Percentiles rank a stretch among this genome's conserved stretches.
phyloP scores from a whole-genome alignment of 352 stramenopile species.

The Blastocystis sp. region DNA sequence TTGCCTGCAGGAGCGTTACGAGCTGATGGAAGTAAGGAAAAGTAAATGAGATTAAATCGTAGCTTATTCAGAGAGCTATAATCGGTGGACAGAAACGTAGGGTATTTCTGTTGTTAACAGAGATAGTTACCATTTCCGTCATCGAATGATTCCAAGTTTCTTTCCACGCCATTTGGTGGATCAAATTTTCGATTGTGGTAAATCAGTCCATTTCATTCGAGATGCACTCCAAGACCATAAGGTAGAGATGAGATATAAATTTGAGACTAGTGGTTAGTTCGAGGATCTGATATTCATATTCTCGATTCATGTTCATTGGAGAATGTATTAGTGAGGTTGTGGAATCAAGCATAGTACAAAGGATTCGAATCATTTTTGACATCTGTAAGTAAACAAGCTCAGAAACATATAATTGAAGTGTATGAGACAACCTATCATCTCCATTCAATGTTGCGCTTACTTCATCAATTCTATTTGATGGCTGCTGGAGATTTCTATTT shows the following conservation, averaged over 20 bases:
- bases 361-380: neutral
- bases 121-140: conserved; percentile 2
- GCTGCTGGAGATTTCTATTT: conserved; percentile 46
- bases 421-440: neutral
- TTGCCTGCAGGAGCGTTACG: neutral
- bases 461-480: conserved; percentile 33
- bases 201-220: conserved; percentile 19
- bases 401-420: conserved; percentile 8
- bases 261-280: neutral
- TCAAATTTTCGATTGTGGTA: conserved; percentile 37
- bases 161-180: neutral
- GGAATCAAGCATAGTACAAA: neutral
- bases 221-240: conserved; percentile 35
- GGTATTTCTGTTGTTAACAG: neutral
- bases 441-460: neutral
- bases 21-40: neutral
- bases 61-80: neutral
- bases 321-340: neutral
- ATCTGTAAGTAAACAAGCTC: conserved; percentile 9
- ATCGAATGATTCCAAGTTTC: conserved; percentile 49
- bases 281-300: neutral
- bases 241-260: neutral
- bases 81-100: conserved; percentile 33
- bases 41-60: too few species aligned
- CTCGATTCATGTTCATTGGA: neutral